Percentiles rank a stretch among this genome's conserved stretches.
These are phyloP conservation scores for Mycena capillaripes DNA, from an alignment of 768 basidiomycete genomes.

Conservation along the genomic window DNA sequence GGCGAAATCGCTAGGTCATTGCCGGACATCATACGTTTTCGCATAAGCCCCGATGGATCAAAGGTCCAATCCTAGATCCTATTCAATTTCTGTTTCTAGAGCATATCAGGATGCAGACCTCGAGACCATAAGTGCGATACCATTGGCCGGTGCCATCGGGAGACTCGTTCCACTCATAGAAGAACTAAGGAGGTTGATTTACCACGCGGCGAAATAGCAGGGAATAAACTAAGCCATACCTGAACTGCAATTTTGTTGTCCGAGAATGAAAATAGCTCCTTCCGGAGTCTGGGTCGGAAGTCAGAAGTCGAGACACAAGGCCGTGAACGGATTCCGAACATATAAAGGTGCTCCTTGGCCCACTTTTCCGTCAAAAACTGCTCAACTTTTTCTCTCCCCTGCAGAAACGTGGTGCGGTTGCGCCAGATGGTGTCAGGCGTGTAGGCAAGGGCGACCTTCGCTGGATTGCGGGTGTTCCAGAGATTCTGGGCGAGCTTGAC, in stretches of 20 bases:
- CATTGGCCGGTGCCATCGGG: constrained; percentile 54
- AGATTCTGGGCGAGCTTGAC: constrained; percentile 36
- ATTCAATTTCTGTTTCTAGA: not conserved
- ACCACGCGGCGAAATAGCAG: not conserved
- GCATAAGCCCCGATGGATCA: constrained; percentile 63
- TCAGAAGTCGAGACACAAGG: not conserved
- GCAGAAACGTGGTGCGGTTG: constrained; percentile 65
- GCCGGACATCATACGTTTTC: constrained; percentile 66
- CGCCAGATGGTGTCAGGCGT: constrained; percentile 69
- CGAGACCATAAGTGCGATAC: constrained; percentile 64
- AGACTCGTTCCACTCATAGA: constrained; percentile 63
- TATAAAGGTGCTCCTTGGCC: constrained; percentile 64
- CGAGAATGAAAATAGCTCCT: constrained; percentile 67
- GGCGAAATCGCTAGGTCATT: constrained; percentile 61
- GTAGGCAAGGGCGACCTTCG: constrained; percentile 60
- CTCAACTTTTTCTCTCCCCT: constrained; percentile 59
- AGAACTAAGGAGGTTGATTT: constrained; percentile 45
- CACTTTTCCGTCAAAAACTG: constrained; percentile 66
- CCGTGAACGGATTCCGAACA: constrained; percentile 22
- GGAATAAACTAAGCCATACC: constrained; percentile 40
- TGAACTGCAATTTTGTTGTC: constrained; percentile 70
- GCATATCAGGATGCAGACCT: constrained; percentile 40
- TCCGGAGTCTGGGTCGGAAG: constrained; percentile 49
- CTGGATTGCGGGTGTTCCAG: constrained; percentile 44
- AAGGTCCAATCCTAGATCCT: constrained; percentile 67